Conservation (phyloP, 176 grass and related monocot species). For the Avena sativa region DNA sequence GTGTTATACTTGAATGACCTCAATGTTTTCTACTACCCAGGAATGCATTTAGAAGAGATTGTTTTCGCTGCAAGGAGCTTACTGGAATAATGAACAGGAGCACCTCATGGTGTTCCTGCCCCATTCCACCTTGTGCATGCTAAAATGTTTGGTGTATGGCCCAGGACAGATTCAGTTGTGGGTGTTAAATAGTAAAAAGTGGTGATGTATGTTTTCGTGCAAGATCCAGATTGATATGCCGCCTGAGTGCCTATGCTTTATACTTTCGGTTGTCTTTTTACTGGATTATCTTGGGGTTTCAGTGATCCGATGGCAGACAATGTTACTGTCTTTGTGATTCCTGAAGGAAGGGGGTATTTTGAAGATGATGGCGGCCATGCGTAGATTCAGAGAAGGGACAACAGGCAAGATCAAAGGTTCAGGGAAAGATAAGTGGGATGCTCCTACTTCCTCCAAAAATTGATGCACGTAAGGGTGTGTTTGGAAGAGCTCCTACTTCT, state of each 20-base stretch:
- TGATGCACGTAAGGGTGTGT: no score
- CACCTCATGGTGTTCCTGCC: neutral
- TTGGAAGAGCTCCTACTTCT: no score
- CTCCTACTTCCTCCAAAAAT: neutral
- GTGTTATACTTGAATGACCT: neutral
- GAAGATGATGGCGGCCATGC: neutral
- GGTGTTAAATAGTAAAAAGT: neutral
- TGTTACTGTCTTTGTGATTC: slow-evolving; percentile 19
- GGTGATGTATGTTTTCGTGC: neutral
- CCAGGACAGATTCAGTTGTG: neutral
- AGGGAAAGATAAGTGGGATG: neutral
- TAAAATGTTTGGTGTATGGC: neutral
- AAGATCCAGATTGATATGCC: slow-evolving; percentile 19
- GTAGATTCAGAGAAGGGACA: neutral
- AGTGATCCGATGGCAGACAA: neutral
- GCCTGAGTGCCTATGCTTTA: slow-evolving; percentile 23
- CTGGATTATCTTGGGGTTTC: neutral
- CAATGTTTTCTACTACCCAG: neutral
- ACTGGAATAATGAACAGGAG: neutral
- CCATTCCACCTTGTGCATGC: neutral
- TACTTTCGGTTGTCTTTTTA: neutral
- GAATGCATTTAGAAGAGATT: neutral
- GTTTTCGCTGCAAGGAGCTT: neutral
- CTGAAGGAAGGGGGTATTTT: neutral
- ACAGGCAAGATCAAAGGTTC: neutral